A percentile compares a stretch with the other conserved stretches of the same genome.
These are phyloP conservation scores for Cymodocea nodosa DNA, from an alignment of 116 monocot genomes.

Conservation along the genomic window DNA sequence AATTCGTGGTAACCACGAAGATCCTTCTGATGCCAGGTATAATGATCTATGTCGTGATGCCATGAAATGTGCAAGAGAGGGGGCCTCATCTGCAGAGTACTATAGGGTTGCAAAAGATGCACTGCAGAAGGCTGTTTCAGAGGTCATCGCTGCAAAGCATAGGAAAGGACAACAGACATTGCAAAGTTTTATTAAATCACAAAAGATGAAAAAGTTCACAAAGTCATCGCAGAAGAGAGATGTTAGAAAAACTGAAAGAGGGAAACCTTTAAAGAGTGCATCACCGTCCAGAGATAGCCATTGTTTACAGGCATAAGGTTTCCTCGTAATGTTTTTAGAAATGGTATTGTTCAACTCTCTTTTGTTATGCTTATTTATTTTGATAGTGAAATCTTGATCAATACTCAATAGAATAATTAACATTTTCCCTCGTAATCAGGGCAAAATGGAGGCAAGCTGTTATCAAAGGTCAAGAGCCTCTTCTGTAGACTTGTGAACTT, in stretches of 20 bases:
- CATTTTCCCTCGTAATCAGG: too few relatives aligned
- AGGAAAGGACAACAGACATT: constrained; percentile 14
- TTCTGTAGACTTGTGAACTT: too few relatives aligned
- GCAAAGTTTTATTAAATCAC: constrained; percentile 14
- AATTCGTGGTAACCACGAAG: constrained; percentile 9
- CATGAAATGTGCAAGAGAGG: constrained; percentile 66
- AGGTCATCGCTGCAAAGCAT: constrained; percentile 48
- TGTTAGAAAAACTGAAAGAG: constrained; percentile 3
- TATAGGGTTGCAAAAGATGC: constrained; percentile 70
- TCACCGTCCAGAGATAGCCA: constrained; percentile 1
- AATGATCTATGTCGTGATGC: constrained; percentile 71
- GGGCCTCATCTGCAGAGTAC: constrained; percentile 46
- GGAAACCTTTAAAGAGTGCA: constrained; percentile 3
- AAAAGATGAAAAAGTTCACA: constrained; percentile 3
- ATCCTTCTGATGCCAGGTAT: constrained; percentile 29
- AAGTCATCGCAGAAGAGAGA: constrained; percentile 8
- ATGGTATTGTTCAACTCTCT: too few relatives aligned
- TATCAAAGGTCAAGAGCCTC: too few relatives aligned
- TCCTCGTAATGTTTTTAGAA: neutral
- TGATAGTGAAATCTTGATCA: too few relatives aligned
- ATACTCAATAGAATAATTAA: too few relatives aligned
- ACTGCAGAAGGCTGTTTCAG: constrained; percentile 45
- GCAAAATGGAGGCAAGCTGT: too few relatives aligned
- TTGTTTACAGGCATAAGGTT: neutral
- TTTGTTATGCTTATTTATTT: too few relatives aligned